Conservation (phyloP, 2,329 filamentous ascomycete genomes). For the Capronia americana region DNA sequence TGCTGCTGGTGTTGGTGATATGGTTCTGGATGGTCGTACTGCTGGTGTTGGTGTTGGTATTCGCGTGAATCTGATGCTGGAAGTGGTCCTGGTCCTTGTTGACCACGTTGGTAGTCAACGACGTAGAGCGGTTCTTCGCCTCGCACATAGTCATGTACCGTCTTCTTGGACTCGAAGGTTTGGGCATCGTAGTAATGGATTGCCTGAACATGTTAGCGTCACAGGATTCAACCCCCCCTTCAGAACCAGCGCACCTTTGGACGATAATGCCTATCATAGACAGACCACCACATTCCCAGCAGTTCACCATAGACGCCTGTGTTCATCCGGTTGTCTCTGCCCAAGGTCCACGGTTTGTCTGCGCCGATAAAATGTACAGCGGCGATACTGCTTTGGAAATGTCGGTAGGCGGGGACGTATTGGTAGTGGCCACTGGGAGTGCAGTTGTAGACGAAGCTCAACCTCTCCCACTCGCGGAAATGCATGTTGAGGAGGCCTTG, state of each 20-base stretch:
- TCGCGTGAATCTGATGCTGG: background rate
- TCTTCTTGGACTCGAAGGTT: constrained; percentile 29
- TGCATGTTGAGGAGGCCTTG: constrained; percentile 96
- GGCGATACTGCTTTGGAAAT: constrained; percentile 88
- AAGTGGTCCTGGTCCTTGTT: constrained; percentile 2
- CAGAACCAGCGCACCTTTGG: constrained; percentile 22
- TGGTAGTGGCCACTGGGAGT: constrained; percentile 97
- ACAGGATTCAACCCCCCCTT: too few relatives aligned
- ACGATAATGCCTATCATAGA: constrained; percentile 85
- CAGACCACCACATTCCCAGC: constrained; percentile 87
- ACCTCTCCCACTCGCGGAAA: constrained; percentile 82
- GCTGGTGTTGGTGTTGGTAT: background rate
- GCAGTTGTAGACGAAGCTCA: constrained; percentile 97
- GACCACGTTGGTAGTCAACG: constrained; percentile 36
- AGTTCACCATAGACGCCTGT: constrained; percentile 79
- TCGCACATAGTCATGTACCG: constrained; percentile 53
- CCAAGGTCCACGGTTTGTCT: constrained; percentile 84
- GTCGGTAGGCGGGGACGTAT: constrained; percentile 91
- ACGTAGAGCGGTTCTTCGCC: constrained; percentile 52
- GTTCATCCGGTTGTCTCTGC: constrained; percentile 62
- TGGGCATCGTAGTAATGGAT: constrained; percentile 29
- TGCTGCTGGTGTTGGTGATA: constrained; percentile 9
- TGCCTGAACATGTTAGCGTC: constrained; percentile 17
- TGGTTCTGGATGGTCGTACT: background rate
- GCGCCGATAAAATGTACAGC: constrained; percentile 94